phyloP scores from a whole-genome alignment of 306 rosid genomes.

The Rosa multiflora region DNA sequence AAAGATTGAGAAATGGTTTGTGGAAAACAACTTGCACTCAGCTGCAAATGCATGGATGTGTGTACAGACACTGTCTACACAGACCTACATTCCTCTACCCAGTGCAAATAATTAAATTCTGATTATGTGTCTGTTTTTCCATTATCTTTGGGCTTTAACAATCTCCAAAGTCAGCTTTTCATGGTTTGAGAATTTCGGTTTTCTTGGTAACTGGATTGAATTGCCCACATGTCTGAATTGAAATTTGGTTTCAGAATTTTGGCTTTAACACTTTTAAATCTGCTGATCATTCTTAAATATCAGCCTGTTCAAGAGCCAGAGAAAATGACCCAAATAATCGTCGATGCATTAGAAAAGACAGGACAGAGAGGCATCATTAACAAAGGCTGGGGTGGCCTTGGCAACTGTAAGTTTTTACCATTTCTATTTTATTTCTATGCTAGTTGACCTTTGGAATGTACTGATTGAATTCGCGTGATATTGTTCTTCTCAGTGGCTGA shows the following conservation, averaged over 20 bases:
- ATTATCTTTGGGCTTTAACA: not conserved
- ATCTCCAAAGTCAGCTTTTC: not conserved
- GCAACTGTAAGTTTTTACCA: slow-evolving; percentile 56
- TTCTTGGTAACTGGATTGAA: not conserved
- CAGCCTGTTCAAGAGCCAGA: slow-evolving; percentile 97
- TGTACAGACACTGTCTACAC: not conserved
- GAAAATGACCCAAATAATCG: slow-evolving; percentile 91
- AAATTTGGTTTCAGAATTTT: not conserved
- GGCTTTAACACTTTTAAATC: not conserved
- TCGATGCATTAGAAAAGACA: slow-evolving; percentile 78
- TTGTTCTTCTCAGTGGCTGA: slow-evolving; percentile 73
- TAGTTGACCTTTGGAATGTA: slow-evolving; percentile 11
- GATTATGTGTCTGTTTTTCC: not conserved
- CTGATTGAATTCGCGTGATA: slow-evolving; percentile 25
- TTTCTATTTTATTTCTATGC: not conserved
- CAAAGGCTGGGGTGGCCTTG: slow-evolving; percentile 99
- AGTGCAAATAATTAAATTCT: not conserved
- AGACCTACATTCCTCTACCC: not conserved
- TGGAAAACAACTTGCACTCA: not conserved
- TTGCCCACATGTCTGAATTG: not conserved
- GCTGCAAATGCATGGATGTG: not conserved
- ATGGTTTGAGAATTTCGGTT: not conserved
- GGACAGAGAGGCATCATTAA: slow-evolving; percentile 97
- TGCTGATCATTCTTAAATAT: slow-evolving; percentile 12
- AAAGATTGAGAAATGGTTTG: not conserved